A percentile compares a stretch with the other conserved stretches of the same genome.
Evolutionary conservation across 176 grass and related monocot genomes (phyloP).

Genomic region (Hordeum vulgare): MorexV3_pseudomolecules_assembly NC_058524.1:532134716-532135215

Average conservation of each 20-base stretch:
- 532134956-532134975: constrained; percentile 90
- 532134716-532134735: constrained; percentile 38
- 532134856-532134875: not conserved
- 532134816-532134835: constrained; percentile 50
- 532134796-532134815: constrained; percentile 51
- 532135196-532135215: constrained; percentile 99
- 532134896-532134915: not conserved
- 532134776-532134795: constrained; percentile 59
- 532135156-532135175: constrained; percentile 93
- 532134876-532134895: not conserved
- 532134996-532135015: constrained; percentile 87
- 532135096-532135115: not conserved
- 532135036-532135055: constrained; percentile 98
- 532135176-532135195: constrained; percentile 95
- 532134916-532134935: constrained; percentile 56
- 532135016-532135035: constrained; percentile 74
- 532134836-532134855: constrained; percentile 17
- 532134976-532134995: constrained; percentile 91
- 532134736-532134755: constrained; percentile 53
- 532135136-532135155: constrained; percentile 62
- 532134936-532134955: constrained; percentile 90
- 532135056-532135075: constrained; percentile 58
- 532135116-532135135: not conserved
- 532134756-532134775: constrained; percentile 55
- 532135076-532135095: not conserved